Percentiles rank a stretch among this genome's conserved stretches.
phyloP scores from a whole-genome alignment of 2,329 filamentous ascomycete species.

The Xylariaceae sp. region DNA sequence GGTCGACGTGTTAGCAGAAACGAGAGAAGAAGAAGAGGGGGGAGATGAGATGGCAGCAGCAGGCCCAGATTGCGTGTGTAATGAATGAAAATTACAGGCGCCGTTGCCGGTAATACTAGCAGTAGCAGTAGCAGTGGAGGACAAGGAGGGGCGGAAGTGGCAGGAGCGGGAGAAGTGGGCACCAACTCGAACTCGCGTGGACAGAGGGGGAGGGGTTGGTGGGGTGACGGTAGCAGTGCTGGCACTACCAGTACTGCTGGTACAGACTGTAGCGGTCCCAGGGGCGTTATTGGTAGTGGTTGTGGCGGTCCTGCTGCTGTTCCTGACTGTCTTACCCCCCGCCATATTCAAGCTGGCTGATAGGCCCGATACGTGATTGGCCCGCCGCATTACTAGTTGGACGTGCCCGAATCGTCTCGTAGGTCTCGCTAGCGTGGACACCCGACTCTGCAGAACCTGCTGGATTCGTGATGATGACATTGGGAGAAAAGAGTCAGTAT shows the following conservation, averaged over 20 bases:
- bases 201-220: conserved; percentile 31
- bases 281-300: background rate
- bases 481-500: background rate
- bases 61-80: conserved; percentile 17
- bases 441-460: conserved; percentile 19
- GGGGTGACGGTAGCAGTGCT: background rate
- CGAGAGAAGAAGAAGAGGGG: conserved; percentile 9
- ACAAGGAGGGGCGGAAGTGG: conserved; percentile 8
- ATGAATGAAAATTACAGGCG: conserved; percentile 20
- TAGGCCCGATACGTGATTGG: conserved; percentile 27
- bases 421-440: conserved; percentile 12
- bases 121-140: background rate
- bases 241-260: background rate
- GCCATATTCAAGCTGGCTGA: conserved; percentile 28
- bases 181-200: background rate
- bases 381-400: conserved; percentile 9
- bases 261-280: background rate
- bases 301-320: conserved; percentile 12
- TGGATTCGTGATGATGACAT: conserved; percentile 14
- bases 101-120: background rate
- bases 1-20: conserved; percentile 7
- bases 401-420: conserved; percentile 1
- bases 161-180: background rate
- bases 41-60: background rate
- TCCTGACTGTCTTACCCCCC: conserved; percentile 17